A percentile compares a stretch with the other conserved stretches of the same genome.
Conservation (phyloP, 2,329 filamentous ascomycete species). For the Fusarium anthophilum region DNA sequence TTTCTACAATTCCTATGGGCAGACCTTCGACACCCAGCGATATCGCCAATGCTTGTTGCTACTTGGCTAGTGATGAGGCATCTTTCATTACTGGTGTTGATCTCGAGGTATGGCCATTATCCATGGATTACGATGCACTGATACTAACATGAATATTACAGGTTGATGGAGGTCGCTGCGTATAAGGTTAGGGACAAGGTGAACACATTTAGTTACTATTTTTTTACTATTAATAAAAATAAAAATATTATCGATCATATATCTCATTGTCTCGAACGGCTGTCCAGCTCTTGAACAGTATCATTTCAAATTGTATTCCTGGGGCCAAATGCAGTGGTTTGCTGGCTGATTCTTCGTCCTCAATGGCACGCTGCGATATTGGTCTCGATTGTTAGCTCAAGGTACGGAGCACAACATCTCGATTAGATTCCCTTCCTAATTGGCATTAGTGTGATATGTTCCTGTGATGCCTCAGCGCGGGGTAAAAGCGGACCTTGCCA, state of each 20-base stretch:
- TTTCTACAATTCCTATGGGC: slow-evolving; percentile 63
- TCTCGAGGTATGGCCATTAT: slow-evolving; percentile 55
- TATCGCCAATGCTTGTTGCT: slow-evolving; percentile 76
- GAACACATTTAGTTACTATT: not conserved
- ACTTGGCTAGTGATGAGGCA: slow-evolving; percentile 76
- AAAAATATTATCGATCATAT: rapidly evolving
- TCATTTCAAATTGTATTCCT: too few relatives aligned
- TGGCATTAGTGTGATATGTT: not conserved
- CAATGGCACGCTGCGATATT: rapidly evolving
- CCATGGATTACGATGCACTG: rapidly evolving
- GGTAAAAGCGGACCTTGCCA: not conserved
- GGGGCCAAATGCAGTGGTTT: not conserved
- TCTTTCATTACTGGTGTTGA: slow-evolving; percentile 77
- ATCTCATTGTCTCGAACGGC: rapidly evolving
- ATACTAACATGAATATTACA: not conserved
- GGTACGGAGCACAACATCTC: rapidly evolving
- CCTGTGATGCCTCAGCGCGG: not conserved
- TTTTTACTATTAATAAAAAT: rapidly evolving
- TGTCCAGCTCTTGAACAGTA: rapidly evolving
- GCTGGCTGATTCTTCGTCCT: rapidly evolving
- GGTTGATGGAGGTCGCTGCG: slow-evolving; percentile 18
- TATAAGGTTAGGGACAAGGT: not conserved
- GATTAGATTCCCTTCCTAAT: not conserved
- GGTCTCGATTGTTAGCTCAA: not conserved
- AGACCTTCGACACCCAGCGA: slow-evolving; percentile 57